These are phyloP conservation scores for Pseudoscleropodium purum DNA, from an alignment of 225 moss, liverwort and hornwort genomes.

Conservation along the genomic window DNA sequence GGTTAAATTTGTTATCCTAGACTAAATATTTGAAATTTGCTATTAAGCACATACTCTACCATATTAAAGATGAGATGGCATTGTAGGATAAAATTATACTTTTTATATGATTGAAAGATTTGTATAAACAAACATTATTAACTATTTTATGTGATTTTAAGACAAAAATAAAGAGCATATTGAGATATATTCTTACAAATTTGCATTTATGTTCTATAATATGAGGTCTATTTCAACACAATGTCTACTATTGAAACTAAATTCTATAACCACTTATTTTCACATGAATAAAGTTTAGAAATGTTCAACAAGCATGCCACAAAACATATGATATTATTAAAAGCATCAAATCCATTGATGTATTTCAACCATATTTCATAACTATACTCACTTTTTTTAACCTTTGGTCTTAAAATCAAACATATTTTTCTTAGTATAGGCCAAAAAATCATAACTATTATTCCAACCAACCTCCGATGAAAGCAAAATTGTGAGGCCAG, in stretches of 20 bases:
- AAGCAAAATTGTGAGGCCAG: constrained; percentile 75
- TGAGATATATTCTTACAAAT: not conserved
- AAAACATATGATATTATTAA: not conserved
- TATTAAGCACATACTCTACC: too few relatives aligned
- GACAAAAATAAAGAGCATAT: not conserved
- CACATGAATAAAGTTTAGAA: not conserved
- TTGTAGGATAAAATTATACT: too few relatives aligned
- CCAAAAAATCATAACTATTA: not conserved
- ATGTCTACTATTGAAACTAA: not conserved
- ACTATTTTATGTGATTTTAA: too few relatives aligned
- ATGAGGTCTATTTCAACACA: not conserved
- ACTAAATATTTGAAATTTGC: not conserved
- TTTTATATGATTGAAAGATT: not conserved
- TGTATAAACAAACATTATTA: too few relatives aligned
- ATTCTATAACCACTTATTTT: not conserved
- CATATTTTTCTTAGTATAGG: not conserved
- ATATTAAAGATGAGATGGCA: too few relatives aligned
- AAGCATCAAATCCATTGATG: not conserved
- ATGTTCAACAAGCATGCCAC: not conserved
- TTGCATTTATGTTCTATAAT: too few relatives aligned
- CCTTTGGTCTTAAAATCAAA: not conserved
- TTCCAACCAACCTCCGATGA: constrained; percentile 64
- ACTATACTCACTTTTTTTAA: not conserved
- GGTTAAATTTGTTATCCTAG: too few relatives aligned
- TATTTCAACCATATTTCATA: not conserved